Evolutionary conservation across 2,329 filamentous ascomycete species (phyloP), one percentile per base, ranked within the genome.

Genomic region (Colletotrichum phormii): DNA sequence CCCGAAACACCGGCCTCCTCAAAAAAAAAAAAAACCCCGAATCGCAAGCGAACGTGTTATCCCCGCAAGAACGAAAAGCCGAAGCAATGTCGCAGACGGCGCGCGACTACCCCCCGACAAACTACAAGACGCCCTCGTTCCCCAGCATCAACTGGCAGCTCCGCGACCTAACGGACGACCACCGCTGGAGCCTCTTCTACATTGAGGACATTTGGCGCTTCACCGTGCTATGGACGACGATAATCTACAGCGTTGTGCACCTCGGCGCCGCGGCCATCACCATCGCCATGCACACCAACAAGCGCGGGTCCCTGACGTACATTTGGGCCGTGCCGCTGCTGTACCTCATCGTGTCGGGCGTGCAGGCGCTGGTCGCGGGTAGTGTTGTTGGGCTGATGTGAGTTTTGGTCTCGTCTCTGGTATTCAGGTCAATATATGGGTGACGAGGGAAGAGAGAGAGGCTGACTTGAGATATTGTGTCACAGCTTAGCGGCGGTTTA

Each of bases 201-300:
- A 87, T 94, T 3, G 81, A 83, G 72, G 94, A 97, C 79, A 94
- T 97, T 67, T 96, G 94, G 92, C 92, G 93, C 75, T 98, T 97
- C 82, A 98, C 95, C 1, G 84, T 97, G 18, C 89, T 92, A 79
- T 98, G 95, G 95, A 97, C 95, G 0, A 83, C 97, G 49, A 90
- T 97, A 35, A 89, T 95, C 76, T 96, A 94, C 77, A 91, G 89
- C 42, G 86, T 90, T 24, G 93, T 95, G 74, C 94, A 98, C 80
- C 78, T 95, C 22, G 87, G 91, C 42, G 93, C 93, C 2, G 91
- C 93, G 0, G 84, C 87, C 13, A 93, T 94, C 79, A 94, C 94
- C 3, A 87, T 95, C 76, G 84, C 90, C 55, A 91, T 95, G 78
- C 94, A 97, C 81, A 89, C 86, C 49, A 86, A 86, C 76, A 90